A percentile compares a stretch with the other conserved stretches of the same genome.
phyloP scores from a whole-genome alignment of 176 grass and related monocot species.

The Phragmites australis region DNA sequence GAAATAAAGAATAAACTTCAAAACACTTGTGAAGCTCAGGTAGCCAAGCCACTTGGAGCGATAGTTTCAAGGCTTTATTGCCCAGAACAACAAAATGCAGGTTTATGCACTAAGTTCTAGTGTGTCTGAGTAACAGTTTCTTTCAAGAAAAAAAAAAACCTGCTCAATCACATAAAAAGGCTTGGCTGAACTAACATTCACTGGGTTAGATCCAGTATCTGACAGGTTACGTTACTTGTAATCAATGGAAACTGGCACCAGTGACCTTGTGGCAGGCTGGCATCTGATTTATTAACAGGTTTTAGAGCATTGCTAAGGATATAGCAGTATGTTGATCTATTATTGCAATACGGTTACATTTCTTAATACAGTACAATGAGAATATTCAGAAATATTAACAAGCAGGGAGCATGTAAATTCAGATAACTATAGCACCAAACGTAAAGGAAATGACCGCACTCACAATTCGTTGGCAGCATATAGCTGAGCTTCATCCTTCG shows the following conservation, averaged over 20 bases:
- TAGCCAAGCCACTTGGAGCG: neutral
- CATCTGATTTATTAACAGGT: neutral
- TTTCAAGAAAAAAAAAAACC: neutral
- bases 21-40: neutral
- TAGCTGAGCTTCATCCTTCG: conserved; percentile 94
- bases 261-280: neutral
- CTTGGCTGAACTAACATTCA: neutral
- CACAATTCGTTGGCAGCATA: conserved; percentile 88
- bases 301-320: neutral
- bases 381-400: conserved; percentile 33
- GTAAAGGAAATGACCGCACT: conserved; percentile 37
- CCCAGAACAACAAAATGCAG: neutral
- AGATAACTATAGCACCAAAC: neutral
- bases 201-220: neutral
- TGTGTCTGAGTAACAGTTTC: neutral
- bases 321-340: conserved; percentile 17
- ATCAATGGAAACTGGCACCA: neutral
- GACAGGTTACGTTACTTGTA: neutral
- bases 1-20: neutral
- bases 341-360: neutral
- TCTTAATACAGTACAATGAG: neutral
- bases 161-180: neutral
- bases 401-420: neutral
- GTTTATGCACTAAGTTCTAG: neutral
- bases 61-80: neutral